phyloP scores from a whole-genome alignment of 2,329 filamentous ascomycete genomes.

The Aspergillus sp. region DNA sequence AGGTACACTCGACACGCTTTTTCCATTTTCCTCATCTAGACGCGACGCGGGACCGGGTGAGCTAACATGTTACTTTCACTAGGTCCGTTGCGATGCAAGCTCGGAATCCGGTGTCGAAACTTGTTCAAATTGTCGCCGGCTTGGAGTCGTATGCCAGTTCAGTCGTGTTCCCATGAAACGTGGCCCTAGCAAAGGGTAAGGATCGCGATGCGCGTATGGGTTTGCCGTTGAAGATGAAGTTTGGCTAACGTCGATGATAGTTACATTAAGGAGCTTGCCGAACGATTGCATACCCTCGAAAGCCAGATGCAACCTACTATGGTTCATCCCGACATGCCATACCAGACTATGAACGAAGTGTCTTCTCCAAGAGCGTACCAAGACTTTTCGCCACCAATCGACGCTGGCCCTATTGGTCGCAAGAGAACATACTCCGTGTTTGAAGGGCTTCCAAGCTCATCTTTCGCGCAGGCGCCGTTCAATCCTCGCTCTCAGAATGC shows the following conservation, averaged over 20 bases:
- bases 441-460: constrained; percentile 46
- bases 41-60: constrained; percentile 16
- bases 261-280: constrained; percentile 89
- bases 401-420: constrained; percentile 42
- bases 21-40: constrained; percentile 13
- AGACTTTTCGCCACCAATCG: constrained; percentile 56
- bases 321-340: constrained; percentile 44
- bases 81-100: constrained; percentile 81
- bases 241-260: constrained; percentile 45
- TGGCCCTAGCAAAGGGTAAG: constrained; percentile 82
- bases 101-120: constrained; percentile 72
- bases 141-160: constrained; percentile 77
- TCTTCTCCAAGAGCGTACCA: constrained; percentile 50
- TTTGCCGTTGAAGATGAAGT: constrained; percentile 3
- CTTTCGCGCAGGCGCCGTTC: constrained; percentile 45
- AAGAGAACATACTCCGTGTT: constrained; percentile 55
- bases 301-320: constrained; percentile 63
- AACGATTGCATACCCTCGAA: constrained; percentile 79
- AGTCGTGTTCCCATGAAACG: constrained; percentile 85
- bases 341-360: constrained; percentile 46
- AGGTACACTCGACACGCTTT: constrained; percentile 48
- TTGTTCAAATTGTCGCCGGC: constrained; percentile 79
- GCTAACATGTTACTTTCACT: constrained; percentile 22
- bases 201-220: constrained; percentile 1
- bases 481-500: constrained; percentile 38